These are phyloP conservation scores for Silene vulgaris DNA, from an alignment of 179 eudicot genomes.

Conservation along the genomic window DNA sequence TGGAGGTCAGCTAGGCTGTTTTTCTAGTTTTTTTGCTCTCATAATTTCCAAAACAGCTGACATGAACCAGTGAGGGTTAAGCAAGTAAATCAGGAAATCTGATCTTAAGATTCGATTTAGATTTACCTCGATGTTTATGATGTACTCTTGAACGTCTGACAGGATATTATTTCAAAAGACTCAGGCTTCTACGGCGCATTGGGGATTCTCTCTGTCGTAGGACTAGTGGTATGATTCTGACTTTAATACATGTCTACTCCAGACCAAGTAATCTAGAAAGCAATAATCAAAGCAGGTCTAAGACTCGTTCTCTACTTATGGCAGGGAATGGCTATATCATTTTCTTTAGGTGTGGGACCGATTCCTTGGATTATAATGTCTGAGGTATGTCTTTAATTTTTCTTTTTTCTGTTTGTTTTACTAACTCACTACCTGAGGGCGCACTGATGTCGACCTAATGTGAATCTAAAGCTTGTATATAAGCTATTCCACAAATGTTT, in stretches of 20 bases:
- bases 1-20: slow-evolving; percentile 32
- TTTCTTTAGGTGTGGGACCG: slow-evolving; percentile 72
- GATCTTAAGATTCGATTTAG: not conserved
- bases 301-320: slow-evolving; percentile 9
- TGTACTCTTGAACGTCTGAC: slow-evolving; percentile 19
- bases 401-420: not conserved
- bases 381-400: slow-evolving; percentile 41
- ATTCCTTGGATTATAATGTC: slow-evolving; percentile 92
- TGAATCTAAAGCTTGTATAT: too few species aligned
- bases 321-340: slow-evolving; percentile 43
- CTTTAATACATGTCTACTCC: not conserved
- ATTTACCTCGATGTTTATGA: slow-evolving; percentile 9
- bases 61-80: not conserved
- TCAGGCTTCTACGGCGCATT: slow-evolving; percentile 24
- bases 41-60: not conserved
- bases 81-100: not conserved
- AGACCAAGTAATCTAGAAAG: not conserved
- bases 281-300: not conserved
- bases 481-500: too few species aligned
- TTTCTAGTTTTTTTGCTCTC: not conserved
- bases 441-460: not conserved
- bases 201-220: slow-evolving; percentile 35
- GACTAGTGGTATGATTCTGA: slow-evolving; percentile 38
- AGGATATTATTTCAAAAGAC: slow-evolving; percentile 33
- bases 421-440: too few species aligned